A percentile compares a stretch with the other conserved stretches of the same genome.
phyloP scores from a whole-genome alignment of 2,329 filamentous ascomycete genomes.

The Raffaelea albimanens region DNA sequence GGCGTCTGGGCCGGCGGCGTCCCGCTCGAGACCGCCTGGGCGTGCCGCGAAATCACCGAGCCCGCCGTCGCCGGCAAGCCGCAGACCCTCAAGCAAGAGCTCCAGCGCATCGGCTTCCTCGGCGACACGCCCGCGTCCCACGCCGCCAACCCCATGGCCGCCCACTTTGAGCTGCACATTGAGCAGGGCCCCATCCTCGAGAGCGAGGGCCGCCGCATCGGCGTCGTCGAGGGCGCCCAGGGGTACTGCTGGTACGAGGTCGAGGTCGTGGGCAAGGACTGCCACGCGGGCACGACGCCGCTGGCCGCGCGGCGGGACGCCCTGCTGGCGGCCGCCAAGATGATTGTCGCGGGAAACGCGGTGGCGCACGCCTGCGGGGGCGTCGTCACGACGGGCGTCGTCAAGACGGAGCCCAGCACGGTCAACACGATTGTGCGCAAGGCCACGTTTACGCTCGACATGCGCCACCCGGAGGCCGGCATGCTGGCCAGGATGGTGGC shows the following conservation, averaged over 20 bases:
- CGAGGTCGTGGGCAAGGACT: slow-evolving; percentile 55
- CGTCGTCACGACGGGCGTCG: slow-evolving; percentile 20
- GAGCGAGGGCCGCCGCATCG: slow-evolving; percentile 50
- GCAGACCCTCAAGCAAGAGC: slow-evolving; percentile 55
- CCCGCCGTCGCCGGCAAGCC: slow-evolving; percentile 31
- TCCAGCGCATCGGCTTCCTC: slow-evolving; percentile 63
- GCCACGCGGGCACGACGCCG: slow-evolving; percentile 67
- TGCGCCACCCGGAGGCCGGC: slow-evolving; percentile 47
- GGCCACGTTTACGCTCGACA: slow-evolving; percentile 60
- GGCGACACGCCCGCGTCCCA: slow-evolving; percentile 49
- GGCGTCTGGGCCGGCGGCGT: slow-evolving; percentile 68
- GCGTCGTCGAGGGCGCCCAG: slow-evolving; percentile 64
- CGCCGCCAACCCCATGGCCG: slow-evolving; percentile 54
- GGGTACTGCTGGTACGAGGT: slow-evolving; percentile 67
- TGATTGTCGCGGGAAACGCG: slow-evolving; percentile 21
- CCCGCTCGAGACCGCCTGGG: slow-evolving; percentile 49
- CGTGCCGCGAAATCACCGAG: slow-evolving; percentile 45
- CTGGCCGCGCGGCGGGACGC: slow-evolving; percentile 21
- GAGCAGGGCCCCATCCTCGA: slow-evolving; percentile 75
- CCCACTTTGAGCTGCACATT: slow-evolving; percentile 78
- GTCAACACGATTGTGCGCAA: slow-evolving; percentile 64
- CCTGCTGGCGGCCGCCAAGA: slow-evolving; percentile 21
- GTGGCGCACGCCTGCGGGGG: slow-evolving; percentile 16
- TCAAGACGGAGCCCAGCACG: slow-evolving; percentile 32
- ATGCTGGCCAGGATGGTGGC: slow-evolving; percentile 27